Base-by-base conservation (phyloP, 345 rosid genomes). In the Dovyalis caffra region DNA sequence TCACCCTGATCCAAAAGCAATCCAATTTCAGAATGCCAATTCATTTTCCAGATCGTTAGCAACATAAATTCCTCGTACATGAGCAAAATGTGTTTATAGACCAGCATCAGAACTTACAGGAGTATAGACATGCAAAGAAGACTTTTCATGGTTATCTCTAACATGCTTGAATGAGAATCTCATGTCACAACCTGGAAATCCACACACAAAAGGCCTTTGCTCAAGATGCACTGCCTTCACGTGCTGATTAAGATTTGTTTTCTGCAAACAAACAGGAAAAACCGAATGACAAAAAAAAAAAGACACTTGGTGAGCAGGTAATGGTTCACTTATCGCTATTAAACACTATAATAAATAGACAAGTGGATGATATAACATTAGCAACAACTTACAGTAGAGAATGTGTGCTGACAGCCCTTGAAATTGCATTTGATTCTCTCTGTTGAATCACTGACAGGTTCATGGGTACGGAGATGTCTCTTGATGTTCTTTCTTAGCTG, bases 81-180 rank as follows among this genome's bases (percentile, higher is more conserved):
- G 45, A 28, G 38, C 15, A 20, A 31, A 3, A 15, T 12, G 25
- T n/a, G 23, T 23, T 3, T 1, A 18, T 28, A 72, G 16, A 12
- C 0, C 35, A 28, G 16, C 3, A 25, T 21, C 0, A 26, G 47
- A 69, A 82, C 97, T 87, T 85, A 92, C 95, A 29, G 86, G 79
- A 63, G 86, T 63, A 66, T 86, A 92, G 32, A 83, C 15, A 68
- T 92, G 97, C 69, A 78, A 37, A 1, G 84, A 86, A 0, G 90
- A 79, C 28, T 89, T 88, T 83, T 95, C 98, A 29, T 89, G 98
- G 6, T 87, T 85, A 77, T 86, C 89, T 73, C 97, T 87, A 5
- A 93, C 94, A 56, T 95, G 99, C 77, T 89, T 92, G 85, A 81
- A 95, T 6, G 92, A 79, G 74, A 93, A 93, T 73, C 83, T 89